Base-by-base conservation (phyloP, 2,329 filamentous ascomycete genomes). In the Penicillium sp. region DNA sequence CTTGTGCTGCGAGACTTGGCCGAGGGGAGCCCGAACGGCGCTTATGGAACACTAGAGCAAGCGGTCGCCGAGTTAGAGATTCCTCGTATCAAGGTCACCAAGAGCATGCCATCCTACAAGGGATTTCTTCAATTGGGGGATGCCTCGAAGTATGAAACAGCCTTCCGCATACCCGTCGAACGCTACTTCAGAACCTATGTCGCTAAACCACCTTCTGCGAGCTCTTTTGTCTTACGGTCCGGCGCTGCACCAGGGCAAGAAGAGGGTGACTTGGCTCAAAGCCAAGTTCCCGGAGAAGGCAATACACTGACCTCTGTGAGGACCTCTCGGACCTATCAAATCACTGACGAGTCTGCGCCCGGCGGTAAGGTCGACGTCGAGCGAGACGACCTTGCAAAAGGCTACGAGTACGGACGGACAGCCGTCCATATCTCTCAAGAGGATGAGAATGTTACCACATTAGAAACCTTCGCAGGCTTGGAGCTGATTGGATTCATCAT, bases 351-450 rank as follows among this genome's bases (percentile, higher is more conserved):
- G 4, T 72, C 78, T 26, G 82, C 81, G 0, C 81, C 84, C 0
- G 88, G 87, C 11, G 86, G 86, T 9, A 94, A 91, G 67, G 77
- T 76, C 38, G 87, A 95, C 37, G 82, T 98, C 17, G 80, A 86
- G 18, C 81, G 81, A 42, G 89, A 94, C 10, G 80, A 87, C 11
- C 75, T 98, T 25, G 87, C 87, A n/a, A 94, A 89, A 62, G 93
- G 93, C 0, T 98, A 91, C 58, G 83, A 88, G 58, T 98, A 98
- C 61, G 93, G 93, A 31, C 79, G 89, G 41, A 96, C 91, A 0
- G 88, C 87, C 2, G 91, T 98, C 1, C 83, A 86, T 51, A 95
- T 98, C 52, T 87, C 81, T 50, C 83, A 90, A 53, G 85, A 85
- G 0, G 91, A 98, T 56, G 78, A 84, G 62, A 88, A 90, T 52